Evolutionary conservation across 768 basidiomycete genomes (phyloP), one percentile per base, ranked within the genome.

Genomic region (Mycena epipterygia): DNA sequence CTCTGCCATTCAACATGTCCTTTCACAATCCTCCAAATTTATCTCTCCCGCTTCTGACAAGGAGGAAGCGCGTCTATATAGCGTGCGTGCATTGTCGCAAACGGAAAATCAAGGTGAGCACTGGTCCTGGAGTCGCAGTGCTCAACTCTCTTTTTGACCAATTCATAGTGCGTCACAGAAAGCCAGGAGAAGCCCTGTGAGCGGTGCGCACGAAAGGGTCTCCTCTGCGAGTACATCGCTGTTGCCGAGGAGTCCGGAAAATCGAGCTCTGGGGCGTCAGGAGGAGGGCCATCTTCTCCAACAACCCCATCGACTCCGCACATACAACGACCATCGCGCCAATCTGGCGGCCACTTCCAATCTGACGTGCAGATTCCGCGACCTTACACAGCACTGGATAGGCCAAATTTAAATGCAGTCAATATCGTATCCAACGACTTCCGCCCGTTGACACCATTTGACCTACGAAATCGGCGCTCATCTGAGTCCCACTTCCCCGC

Each of bases 61-160:
- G 35, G 46, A 60, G 46, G 19, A 32, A 21, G 12, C 29, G 59
- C 9, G 59, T 48, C 21, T 14, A 23, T 19, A 5, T 60, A 3
- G 59, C 59, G 32, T 60, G 59, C 19, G 42, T 48, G 5, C 30
- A 48, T 11, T 60, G 59, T 35, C 44, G 59, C 23, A 48, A 21
- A 48, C 17, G 59, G 32, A 60, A 60, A 14, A 44, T 60, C n/a
- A 60, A 60, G 41, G 59, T 60, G n/a, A 8, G 59, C 35, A 25
- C n/a, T 30, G 5, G 5, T 11, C 17, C 17, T 21, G 12, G 5
- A 21, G 19, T 14, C 5, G n/a, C 41, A 42, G 12, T 5, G 9
- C 19, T 5, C 41, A 21, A 9, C 11, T 19, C 5, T 16, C 12
- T 17, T 16, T 42, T 17, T 21, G 11, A 14, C 41, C 41, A 42